phyloP scores from a whole-genome alignment of 2,329 filamentous ascomycete genomes.

The Calonectria montana region DNA sequence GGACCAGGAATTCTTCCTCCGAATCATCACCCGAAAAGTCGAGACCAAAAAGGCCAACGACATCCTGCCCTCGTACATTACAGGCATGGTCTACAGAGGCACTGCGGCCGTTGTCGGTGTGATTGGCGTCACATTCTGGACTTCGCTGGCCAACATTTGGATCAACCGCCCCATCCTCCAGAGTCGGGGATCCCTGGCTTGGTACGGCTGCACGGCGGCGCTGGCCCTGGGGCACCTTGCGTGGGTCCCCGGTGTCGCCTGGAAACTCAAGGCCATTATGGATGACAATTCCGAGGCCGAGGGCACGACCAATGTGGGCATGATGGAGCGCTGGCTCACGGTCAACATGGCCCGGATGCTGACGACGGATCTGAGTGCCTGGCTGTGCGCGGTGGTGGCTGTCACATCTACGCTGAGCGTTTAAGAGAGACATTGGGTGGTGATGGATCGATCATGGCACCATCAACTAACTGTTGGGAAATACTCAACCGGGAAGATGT shows the following conservation, averaged over 20 bases:
- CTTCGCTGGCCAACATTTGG: conserved; percentile 43
- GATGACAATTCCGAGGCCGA: conserved; percentile 36
- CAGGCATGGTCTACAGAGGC: conserved; percentile 52
- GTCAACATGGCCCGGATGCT: conserved; percentile 47
- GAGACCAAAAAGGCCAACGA: conserved; percentile 45
- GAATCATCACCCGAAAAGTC: conserved; percentile 46
- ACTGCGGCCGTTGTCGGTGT: conserved; percentile 48
- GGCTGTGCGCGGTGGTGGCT: conserved; percentile 47
- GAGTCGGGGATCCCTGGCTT: conserved; percentile 40
- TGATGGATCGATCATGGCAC: not conserved
- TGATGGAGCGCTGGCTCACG: conserved; percentile 46
- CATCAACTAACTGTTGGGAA: not conserved
- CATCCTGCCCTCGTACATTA: conserved; percentile 57
- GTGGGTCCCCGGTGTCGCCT: conserved; percentile 49
- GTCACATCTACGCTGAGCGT: conserved; percentile 40
- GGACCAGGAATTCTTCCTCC: conserved; percentile 58
- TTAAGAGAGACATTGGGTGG: not conserved
- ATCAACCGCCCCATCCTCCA: conserved; percentile 36
- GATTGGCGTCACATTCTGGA: conserved; percentile 48
- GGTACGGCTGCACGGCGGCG: conserved; percentile 48
- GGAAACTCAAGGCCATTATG: conserved; percentile 44
- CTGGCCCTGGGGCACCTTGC: conserved; percentile 48
- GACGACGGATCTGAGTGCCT: conserved; percentile 50
- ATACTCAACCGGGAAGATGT: too few relatives aligned
- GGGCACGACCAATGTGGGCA: conserved; percentile 43